Conservation (phyloP, 2,329 filamentous ascomycete species). For the Penicillium crustosum region DNA sequence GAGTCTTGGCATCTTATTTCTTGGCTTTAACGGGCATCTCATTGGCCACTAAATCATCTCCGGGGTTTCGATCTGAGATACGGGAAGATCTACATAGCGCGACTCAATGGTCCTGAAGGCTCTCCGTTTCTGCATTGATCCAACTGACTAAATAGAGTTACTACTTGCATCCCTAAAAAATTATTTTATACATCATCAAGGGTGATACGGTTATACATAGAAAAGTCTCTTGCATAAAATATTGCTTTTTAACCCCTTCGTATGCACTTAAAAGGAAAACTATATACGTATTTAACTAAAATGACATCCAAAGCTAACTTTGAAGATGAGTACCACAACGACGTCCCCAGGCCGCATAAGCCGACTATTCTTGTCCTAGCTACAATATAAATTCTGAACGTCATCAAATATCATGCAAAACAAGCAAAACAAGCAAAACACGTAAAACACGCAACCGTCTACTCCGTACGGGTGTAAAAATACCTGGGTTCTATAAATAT, state of each 20-base stretch:
- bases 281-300: too few species aligned
- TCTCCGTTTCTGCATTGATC: not conserved
- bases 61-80: slow-evolving; percentile 8
- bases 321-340: not conserved
- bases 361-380: too few species aligned
- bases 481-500: slow-evolving; percentile 6
- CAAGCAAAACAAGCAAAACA: not conserved
- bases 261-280: too few species aligned
- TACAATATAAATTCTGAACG: not conserved
- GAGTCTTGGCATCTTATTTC: not conserved
- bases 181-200: not conserved
- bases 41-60: slow-evolving; percentile 4
- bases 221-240: too few species aligned
- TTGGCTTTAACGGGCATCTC: not conserved
- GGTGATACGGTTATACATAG: too few species aligned
- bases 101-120: not conserved
- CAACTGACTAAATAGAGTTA: not conserved
- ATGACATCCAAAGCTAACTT: not conserved
- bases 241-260: too few species aligned
- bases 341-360: not conserved
- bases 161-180: not conserved
- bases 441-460: not conserved
- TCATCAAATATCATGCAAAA: not conserved
- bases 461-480: not conserved
- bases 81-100: slow-evolving; percentile 6